Percentiles rank a stretch among this genome's conserved stretches.
These are phyloP conservation scores for Quercus alba DNA, from an alignment of 306 rosid genomes.

Conservation along the genomic window DNA sequence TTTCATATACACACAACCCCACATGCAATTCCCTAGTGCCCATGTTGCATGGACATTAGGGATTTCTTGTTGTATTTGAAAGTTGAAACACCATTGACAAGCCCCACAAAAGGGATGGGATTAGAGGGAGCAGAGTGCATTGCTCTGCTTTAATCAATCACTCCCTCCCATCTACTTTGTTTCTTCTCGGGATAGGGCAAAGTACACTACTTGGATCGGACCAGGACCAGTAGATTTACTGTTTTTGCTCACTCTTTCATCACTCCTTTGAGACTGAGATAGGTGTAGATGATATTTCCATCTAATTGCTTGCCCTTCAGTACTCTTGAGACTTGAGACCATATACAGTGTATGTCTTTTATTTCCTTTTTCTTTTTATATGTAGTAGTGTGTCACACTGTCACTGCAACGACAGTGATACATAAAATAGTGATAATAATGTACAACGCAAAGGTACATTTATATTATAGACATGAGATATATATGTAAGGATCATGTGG, in stretches of 20 bases:
- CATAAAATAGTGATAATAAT: no score
- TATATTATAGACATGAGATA: no score
- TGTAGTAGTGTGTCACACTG: no score
- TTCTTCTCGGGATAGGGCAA: conserved; percentile 18
- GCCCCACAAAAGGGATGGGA: conserved; percentile 12
- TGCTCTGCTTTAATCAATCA: not conserved
- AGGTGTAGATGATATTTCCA: not conserved
- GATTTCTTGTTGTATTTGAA: conserved; percentile 15
- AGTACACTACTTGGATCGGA: conserved; percentile 9
- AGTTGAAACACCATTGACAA: conserved; percentile 6
- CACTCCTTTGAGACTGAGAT: no score
- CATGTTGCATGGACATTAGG: conserved; percentile 25
- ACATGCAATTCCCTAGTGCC: conserved; percentile 1
- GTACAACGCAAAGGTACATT: no score
- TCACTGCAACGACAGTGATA: no score
- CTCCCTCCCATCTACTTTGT: not conserved
- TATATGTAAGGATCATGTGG: no score
- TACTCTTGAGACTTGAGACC: no score
- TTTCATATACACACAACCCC: not conserved
- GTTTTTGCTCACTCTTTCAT: not conserved
- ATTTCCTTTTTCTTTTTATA: no score
- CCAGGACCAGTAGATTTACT: not conserved
- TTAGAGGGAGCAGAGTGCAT: conserved; percentile 3
- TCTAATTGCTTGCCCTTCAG: not conserved
- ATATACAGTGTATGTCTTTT: no score